Percentiles rank a stretch among this genome's conserved stretches.
Conservation (phyloP, 164 flowering plant genomes). For the Echeveria elegans region DNA sequence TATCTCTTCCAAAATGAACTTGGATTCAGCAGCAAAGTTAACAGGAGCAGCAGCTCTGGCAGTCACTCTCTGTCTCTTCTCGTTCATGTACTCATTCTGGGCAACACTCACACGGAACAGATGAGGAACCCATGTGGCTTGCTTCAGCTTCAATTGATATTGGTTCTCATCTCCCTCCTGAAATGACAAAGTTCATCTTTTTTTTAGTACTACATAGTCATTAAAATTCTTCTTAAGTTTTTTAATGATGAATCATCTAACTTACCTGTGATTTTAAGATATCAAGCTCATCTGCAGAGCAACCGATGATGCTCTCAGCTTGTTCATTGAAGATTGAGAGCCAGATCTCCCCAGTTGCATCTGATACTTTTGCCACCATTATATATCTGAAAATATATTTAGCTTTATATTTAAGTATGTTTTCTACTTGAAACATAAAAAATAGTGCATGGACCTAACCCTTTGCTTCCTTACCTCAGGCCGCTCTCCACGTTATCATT, state of each 20-base stretch:
- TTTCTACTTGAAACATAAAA: too few relatives aligned
- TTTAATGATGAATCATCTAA: background rate
- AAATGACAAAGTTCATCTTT: too few relatives aligned
- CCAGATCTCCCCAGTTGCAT: background rate
- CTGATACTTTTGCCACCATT: background rate
- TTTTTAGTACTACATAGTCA: too few relatives aligned
- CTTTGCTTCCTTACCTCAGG: background rate
- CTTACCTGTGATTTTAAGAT: background rate
- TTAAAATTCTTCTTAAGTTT: too few relatives aligned
- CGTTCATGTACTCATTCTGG: background rate
- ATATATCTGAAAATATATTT: background rate
- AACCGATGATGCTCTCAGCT: background rate
- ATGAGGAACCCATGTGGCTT: too few relatives aligned
- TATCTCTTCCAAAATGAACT: constrained; percentile 43
- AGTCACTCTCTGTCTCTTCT: background rate
- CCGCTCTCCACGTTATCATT: constrained; percentile 17
- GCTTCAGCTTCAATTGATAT: background rate
- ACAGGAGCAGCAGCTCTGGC: background rate
- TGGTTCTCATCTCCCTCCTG: background rate
- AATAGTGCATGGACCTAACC: too few relatives aligned
- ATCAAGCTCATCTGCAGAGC: background rate
- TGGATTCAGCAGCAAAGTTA: background rate
- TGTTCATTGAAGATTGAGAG: background rate
- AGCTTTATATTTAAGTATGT: too few relatives aligned
- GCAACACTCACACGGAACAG: background rate